Conservation (phyloP, 2,329 filamentous ascomycete species). For the Fusarium sp. region DNA sequence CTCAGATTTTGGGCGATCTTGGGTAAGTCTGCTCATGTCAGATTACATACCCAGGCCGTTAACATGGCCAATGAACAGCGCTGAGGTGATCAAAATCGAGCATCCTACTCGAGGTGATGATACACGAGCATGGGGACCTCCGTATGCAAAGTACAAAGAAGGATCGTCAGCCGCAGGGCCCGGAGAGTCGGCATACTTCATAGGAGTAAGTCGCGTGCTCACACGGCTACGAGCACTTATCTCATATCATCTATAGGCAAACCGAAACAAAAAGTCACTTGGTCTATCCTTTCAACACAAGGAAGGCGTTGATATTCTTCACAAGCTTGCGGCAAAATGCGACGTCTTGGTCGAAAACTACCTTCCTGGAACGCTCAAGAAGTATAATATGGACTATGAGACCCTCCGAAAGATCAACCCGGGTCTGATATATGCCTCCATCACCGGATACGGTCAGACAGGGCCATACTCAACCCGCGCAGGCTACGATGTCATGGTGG, state of each 20-base stretch:
- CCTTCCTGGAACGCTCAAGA: slow-evolving; percentile 86
- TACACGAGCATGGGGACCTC: slow-evolving; percentile 95
- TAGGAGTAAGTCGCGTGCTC: slow-evolving; percentile 70
- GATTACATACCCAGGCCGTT: slow-evolving; percentile 1
- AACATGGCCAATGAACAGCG: slow-evolving; percentile 61
- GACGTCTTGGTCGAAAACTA: slow-evolving; percentile 98
- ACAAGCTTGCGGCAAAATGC: slow-evolving; percentile 83
- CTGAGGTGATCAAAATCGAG: slow-evolving; percentile 97
- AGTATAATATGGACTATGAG: slow-evolving; percentile 91
- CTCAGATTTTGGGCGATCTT: slow-evolving; percentile 94
- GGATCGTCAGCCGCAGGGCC: slow-evolving; percentile 71
- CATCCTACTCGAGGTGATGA: slow-evolving; percentile 93
- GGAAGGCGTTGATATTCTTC: slow-evolving; percentile 85
- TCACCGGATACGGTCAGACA: slow-evolving; percentile 96
- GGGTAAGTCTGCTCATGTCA: slow-evolving; percentile 70
- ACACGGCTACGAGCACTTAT: neutral
- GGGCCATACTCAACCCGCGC: slow-evolving; percentile 88
- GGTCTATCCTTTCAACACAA: slow-evolving; percentile 90
- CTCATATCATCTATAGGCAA: slow-evolving; percentile 69
- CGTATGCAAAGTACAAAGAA: slow-evolving; percentile 82
- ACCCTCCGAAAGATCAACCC: slow-evolving; percentile 86
- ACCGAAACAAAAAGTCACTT: slow-evolving; percentile 96
- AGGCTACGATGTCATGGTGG: slow-evolving; percentile 99
- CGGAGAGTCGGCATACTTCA: slow-evolving; percentile 94
- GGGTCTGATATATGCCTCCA: slow-evolving; percentile 89